Conservation (phyloP, 192 early-diverging fungal genomes). For the Obelidium mucronatum region DNA sequence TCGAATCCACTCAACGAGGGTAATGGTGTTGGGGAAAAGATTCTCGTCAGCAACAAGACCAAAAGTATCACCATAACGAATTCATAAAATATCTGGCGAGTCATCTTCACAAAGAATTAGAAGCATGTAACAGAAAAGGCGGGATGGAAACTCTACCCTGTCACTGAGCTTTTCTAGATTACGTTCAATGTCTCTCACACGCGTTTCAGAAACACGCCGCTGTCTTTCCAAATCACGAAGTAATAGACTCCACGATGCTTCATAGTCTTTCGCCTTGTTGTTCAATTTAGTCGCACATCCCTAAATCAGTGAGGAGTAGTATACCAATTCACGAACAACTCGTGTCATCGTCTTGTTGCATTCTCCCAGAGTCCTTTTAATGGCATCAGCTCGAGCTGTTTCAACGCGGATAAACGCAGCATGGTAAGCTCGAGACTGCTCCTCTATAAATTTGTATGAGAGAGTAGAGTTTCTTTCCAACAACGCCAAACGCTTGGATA, state of each 20-base stretch:
- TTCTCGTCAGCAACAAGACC: constrained; percentile 21
- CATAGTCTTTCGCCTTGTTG: constrained; percentile 34
- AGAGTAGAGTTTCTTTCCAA: constrained; percentile 83
- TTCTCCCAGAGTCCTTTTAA: constrained; percentile 37
- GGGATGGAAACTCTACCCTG: background rate
- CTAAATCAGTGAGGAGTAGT: background rate
- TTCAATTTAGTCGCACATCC: background rate
- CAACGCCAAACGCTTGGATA: constrained; percentile 80
- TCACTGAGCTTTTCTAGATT: constrained; percentile 34
- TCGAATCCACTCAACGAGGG: background rate
- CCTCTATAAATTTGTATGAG: constrained; percentile 51
- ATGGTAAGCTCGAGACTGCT: constrained; percentile 50
- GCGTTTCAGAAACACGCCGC: constrained; percentile 7
- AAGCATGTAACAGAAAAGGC: background rate
- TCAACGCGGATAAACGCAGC: constrained; percentile 44
- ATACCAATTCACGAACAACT: constrained; percentile 50
- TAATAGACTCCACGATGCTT: constrained; percentile 31
- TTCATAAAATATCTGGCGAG: constrained; percentile 39
- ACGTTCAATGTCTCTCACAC: constrained; percentile 18
- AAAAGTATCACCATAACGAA: constrained; percentile 31
- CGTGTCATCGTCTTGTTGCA: constrained; percentile 42
- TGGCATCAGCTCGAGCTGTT: constrained; percentile 30
- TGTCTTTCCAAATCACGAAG: constrained; percentile 37
- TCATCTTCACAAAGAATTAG: constrained; percentile 23
- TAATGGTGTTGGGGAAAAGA: constrained; percentile 13